Conservation (phyloP, 2,329 filamentous ascomycete genomes). For the Neoarthrinium moseri region DNA sequence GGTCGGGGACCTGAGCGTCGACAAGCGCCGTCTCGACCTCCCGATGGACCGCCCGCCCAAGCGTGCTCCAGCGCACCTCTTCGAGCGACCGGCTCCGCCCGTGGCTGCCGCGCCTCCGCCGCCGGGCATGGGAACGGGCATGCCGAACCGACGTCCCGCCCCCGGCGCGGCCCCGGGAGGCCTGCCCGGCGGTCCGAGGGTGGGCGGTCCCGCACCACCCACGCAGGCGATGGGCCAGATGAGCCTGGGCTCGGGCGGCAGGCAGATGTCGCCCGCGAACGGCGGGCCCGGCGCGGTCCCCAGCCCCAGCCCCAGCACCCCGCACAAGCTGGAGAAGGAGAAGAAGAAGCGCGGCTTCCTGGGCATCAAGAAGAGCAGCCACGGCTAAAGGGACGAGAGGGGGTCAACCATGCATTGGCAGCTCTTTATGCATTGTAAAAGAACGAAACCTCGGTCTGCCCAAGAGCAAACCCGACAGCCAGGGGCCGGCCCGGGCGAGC, state of each 20-base stretch:
- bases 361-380: conserved; percentile 52
- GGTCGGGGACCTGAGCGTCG: conserved; percentile 73
- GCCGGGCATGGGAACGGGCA: conserved; percentile 24
- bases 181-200: conserved; percentile 32
- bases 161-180: conserved; percentile 27
- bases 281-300: conserved; percentile 16
- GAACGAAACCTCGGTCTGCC: too few relatives aligned
- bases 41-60: conserved; percentile 77
- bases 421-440: too few relatives aligned
- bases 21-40: conserved; percentile 74
- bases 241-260: conserved; percentile 37
- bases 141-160: conserved; percentile 25
- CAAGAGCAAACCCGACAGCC: too few relatives aligned
- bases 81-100: conserved; percentile 64
- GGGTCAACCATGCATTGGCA: too few relatives aligned
- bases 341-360: conserved; percentile 62
- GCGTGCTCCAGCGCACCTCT: conserved; percentile 82
- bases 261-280: conserved; percentile 19
- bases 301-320: conserved; percentile 31
- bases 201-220: conserved; percentile 38
- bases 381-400: conserved; percentile 4
- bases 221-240: conserved; percentile 56
- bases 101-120: conserved; percentile 27
- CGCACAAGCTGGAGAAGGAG: conserved; percentile 51
- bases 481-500: too few relatives aligned